Conservation (phyloP, 208 protist species). For the Leishmania major region DNA sequence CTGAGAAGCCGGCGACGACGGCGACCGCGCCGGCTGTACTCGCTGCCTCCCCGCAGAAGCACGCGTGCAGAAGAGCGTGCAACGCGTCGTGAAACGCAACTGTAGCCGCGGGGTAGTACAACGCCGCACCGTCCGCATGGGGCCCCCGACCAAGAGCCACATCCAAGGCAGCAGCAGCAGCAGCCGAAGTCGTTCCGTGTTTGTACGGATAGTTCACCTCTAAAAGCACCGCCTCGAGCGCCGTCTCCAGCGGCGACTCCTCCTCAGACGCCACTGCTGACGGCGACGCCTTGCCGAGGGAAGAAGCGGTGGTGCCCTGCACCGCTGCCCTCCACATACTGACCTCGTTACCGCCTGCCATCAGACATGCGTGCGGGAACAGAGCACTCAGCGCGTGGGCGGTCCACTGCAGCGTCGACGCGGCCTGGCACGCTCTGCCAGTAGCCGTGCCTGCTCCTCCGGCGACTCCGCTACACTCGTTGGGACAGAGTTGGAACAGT, state of each 20-base stretch:
- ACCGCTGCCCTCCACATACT: background rate
- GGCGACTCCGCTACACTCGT: background rate
- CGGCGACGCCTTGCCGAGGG: background rate
- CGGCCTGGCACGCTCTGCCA: background rate
- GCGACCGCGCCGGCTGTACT: slow-evolving; percentile 13
- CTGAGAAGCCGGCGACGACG: slow-evolving; percentile 27
- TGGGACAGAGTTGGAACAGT: background rate
- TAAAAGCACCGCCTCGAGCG: slow-evolving; percentile 22
- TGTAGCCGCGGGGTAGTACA: background rate
- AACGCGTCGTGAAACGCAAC: slow-evolving; percentile 13
- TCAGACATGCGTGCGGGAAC: slow-evolving; percentile 1
- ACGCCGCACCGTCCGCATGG: background rate
- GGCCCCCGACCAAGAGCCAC: background rate
- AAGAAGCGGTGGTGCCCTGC: background rate
- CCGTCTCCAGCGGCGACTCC: background rate
- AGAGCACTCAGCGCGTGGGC: slow-evolving; percentile 22
- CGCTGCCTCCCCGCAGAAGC: background rate
- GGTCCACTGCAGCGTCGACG: slow-evolving; percentile 5
- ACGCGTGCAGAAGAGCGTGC: slow-evolving; percentile 8
- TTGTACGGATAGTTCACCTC: slow-evolving; percentile 3
- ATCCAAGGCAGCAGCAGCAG: background rate
- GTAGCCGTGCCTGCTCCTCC: slow-evolving; percentile 1
- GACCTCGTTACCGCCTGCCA: background rate
- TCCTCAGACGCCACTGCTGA: background rate
- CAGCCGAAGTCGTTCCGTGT: background rate